Base-by-base conservation (phyloP, 345 rosid species). In the Noccaea caerulescens region DNA sequence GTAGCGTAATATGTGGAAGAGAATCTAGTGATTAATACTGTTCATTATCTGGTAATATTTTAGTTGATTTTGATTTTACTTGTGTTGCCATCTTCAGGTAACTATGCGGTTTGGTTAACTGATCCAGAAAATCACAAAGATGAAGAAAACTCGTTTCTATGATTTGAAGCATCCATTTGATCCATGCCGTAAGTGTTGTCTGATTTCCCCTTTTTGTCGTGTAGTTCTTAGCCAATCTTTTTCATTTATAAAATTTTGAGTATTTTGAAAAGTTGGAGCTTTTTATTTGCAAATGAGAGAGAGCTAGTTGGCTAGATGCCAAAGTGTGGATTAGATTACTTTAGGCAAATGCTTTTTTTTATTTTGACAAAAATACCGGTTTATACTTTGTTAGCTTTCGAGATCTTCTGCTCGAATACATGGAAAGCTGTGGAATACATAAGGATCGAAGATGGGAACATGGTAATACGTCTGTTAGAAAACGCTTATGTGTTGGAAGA, bases 371-470 rank as follows among this genome's bases (percentile, higher is more conserved):
- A 16, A 25, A 13, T 13, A 49, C 10, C 3, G 51, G 8, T 49
- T 60, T 37, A 42, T 12, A 3, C 7, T 25, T 9, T 16, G 32
- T 52, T 63, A 94, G 99, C 97, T 75, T 91, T 94, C 68, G 99
- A 91, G 84, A 77, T 84, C 55, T 78, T 83, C 65, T 76, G 45
- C 61, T n/a, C 12, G 16, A 88, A 83, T 32, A 84, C 93, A 44
- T 89, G 98, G 99, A 79, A 78, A 44, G 74, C 80, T 38, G 89
- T 88, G 73, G 84, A 86, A 64, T 66, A 74, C 50, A 54, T 89
- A 62, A 86, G 80, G 77, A 72, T 94, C 39, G 68, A 77, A 63
- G 71, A 81, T 61, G 99, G 98, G 32, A 53, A 14, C 13, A 71
- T 88, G 83, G 54, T 69, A 60, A 43, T 85, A 41, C 82, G 82